Evolutionary conservation across 2,329 filamentous ascomycete genomes (phyloP).

Genomic region (Pseudogymnoascus sp.): DNA sequence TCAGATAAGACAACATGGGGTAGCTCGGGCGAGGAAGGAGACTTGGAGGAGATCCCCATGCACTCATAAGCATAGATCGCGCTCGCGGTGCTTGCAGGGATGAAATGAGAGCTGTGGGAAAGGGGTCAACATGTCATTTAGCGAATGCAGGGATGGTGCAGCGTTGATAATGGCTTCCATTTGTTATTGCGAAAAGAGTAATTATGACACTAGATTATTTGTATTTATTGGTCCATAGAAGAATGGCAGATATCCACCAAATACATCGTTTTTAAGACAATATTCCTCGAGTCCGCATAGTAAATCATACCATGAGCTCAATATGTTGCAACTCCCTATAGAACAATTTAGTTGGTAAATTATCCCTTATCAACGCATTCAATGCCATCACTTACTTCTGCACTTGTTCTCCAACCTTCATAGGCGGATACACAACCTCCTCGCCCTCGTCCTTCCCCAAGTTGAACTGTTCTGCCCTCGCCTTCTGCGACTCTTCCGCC

Average conservation of each 20-base stretch:
- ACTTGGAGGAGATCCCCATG: background rate
- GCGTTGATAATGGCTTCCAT: background rate
- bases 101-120: background rate
- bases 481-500: constrained; percentile 36
- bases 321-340: constrained; percentile 1
- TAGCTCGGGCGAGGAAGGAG: background rate
- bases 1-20: background rate
- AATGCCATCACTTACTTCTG: constrained; percentile 38
- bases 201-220: too few species aligned
- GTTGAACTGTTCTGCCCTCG: constrained; percentile 41
- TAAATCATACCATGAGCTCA: background rate
- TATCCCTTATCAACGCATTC: background rate
- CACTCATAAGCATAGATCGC: background rate
- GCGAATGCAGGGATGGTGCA: background rate
- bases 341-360: background rate
- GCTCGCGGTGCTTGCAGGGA: background rate
- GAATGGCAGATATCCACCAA: background rate
- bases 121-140: background rate
- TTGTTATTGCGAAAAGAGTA: background rate
- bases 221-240: too few species aligned
- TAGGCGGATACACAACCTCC: constrained; percentile 40
- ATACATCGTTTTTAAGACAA: background rate
- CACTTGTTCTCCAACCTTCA: constrained; percentile 54
- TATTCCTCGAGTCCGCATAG: background rate
- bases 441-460: constrained; percentile 48